Percentiles rank a stretch among this genome's conserved stretches.
These are phyloP conservation scores for Pythium rishiriense DNA, from an alignment of 352 stramenopile species.

Conservation along the genomic window DNA sequence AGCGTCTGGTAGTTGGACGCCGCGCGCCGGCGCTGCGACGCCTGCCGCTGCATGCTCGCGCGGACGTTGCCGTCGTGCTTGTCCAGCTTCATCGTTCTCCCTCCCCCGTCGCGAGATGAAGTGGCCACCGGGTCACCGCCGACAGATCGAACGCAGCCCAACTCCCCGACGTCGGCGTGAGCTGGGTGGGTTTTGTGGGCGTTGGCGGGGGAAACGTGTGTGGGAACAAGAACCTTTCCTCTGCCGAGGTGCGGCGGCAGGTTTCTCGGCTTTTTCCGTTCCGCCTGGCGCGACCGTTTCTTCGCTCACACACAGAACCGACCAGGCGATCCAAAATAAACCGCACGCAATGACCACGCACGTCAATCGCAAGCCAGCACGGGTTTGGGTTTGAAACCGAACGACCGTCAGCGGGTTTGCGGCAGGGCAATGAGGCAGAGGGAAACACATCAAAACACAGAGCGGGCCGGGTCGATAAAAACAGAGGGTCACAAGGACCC, in stretches of 20 bases:
- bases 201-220: slow-evolving; percentile 5
- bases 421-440: no score
- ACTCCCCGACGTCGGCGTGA: slow-evolving; percentile 1
- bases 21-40: slow-evolving; percentile 49
- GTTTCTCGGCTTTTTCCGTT: slow-evolving; percentile 28
- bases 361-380: slow-evolving; percentile 20
- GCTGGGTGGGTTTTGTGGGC: background rate
- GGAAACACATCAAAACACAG: slow-evolving; percentile 5
- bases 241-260: slow-evolving; percentile 4
- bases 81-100: slow-evolving; percentile 13
- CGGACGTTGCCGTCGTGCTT: slow-evolving; percentile 20
- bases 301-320: background rate
- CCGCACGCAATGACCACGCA: slow-evolving; percentile 6
- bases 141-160: background rate
- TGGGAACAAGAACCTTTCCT: slow-evolving; percentile 1
- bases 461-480: background rate
- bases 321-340: slow-evolving; percentile 7
- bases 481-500: background rate
- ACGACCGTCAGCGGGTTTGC: background rate
- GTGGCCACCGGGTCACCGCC: no score
- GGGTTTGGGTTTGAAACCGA: slow-evolving; percentile 10
- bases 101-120: background rate
- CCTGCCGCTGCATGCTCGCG: slow-evolving; percentile 28
- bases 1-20: slow-evolving; percentile 83
- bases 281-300: slow-evolving; percentile 19